phyloP scores from a whole-genome alignment of 768 basidiomycete genomes.

The Auricularia auricula-judae region DNA sequence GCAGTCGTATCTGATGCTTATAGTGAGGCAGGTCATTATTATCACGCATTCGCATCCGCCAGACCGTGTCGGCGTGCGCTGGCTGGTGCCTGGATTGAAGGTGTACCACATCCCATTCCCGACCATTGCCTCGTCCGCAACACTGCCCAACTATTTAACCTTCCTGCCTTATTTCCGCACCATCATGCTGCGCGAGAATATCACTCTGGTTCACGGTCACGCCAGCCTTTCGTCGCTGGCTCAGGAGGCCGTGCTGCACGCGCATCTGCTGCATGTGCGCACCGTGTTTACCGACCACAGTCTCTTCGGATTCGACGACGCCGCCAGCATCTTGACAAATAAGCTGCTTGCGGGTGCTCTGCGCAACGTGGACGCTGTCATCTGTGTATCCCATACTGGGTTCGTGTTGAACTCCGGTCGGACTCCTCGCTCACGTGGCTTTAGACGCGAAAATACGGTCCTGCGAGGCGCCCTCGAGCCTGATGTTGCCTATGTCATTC shows the following conservation, averaged over 20 bases:
- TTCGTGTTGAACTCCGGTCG: constrained; percentile 18
- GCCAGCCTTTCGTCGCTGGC: constrained; percentile 83
- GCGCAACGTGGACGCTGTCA: constrained; percentile 85
- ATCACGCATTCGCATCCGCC: constrained; percentile 88
- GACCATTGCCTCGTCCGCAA: constrained; percentile 84
- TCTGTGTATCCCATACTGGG: constrained; percentile 97
- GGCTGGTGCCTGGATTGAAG: constrained; percentile 79
- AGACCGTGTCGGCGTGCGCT: constrained; percentile 79
- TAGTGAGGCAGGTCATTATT: constrained; percentile 60
- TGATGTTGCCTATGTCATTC: constrained; percentile 77
- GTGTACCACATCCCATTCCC: constrained; percentile 89
- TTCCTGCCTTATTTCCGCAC: constrained; percentile 86
- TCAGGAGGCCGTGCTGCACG: constrained; percentile 86
- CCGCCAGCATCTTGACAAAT: constrained; percentile 94
- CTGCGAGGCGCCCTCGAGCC: constrained; percentile 67
- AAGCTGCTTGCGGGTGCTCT: constrained; percentile 82
- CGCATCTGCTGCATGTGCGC: constrained; percentile 74
- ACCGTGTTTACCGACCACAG: constrained; percentile 97
- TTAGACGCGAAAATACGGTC: constrained; percentile 94
- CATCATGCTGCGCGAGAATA: constrained; percentile 76
- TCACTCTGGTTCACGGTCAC: constrained; percentile 84
- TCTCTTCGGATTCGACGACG: constrained; percentile 92
- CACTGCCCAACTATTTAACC: constrained; percentile 87
- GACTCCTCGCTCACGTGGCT: neutral
- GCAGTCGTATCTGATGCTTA: neutral